A percentile compares a stretch with the other conserved stretches of the same genome.
These are phyloP conservation scores for Porphyridium purpureum DNA, from an alignment of 23 red algal species.

Conservation along the genomic window DNA sequence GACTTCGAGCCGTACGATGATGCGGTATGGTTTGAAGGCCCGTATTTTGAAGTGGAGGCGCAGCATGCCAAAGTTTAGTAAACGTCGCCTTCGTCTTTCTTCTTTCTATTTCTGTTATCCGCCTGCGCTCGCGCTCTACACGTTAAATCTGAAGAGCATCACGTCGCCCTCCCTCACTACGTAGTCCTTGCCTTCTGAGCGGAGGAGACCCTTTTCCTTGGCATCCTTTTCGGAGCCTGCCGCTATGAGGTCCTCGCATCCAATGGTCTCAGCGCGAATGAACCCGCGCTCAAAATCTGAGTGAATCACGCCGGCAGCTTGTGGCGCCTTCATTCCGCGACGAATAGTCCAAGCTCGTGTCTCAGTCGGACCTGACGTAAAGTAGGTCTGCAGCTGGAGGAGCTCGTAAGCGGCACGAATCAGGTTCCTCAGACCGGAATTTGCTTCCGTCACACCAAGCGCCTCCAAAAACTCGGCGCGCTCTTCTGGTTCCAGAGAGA, in stretches of 20 bases:
- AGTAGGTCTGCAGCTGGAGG: conserved; percentile 81
- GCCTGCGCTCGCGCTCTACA: no score
- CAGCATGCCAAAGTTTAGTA: no score
- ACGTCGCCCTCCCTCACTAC: conserved; percentile 94
- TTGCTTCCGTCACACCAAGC: conserved; percentile 53
- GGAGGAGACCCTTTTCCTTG: conserved; percentile 79
- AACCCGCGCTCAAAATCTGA: conserved; percentile 96
- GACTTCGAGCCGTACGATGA: no score
- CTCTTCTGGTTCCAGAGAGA: conserved; percentile 31
- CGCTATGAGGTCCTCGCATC: conserved; percentile 43
- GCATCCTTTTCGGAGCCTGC: conserved; percentile 61
- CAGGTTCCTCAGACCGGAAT: conserved; percentile 46
- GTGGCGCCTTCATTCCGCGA: conserved; percentile 65
- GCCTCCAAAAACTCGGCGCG: conserved; percentile 54
- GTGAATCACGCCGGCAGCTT: conserved; percentile 94
- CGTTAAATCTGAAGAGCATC: conserved; percentile 98
- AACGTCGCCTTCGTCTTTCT: no score
- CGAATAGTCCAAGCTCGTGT: conserved; percentile 94
- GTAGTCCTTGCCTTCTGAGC: conserved; percentile 92
- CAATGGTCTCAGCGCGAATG: conserved; percentile 82
- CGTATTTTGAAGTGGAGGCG: no score
- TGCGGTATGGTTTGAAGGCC: no score
- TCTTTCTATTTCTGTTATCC: no score
- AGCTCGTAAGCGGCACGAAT: conserved; percentile 72
- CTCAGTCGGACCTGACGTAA: conserved; percentile 84